Conservation (phyloP, 139 green algal species). For the Chlorella sorokiniana region DNA sequence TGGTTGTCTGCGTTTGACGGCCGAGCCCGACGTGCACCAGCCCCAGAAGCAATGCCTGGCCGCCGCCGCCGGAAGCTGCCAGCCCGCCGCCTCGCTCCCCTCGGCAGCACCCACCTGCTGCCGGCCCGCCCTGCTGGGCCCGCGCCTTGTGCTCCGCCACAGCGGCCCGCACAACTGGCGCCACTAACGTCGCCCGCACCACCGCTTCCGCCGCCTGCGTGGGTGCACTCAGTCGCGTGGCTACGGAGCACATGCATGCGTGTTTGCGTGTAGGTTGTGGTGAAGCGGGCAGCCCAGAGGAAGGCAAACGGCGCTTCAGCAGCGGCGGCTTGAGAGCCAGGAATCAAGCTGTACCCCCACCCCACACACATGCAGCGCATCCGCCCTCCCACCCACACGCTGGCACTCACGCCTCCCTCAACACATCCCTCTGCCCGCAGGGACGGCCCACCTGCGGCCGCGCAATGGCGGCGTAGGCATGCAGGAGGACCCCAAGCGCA, state of each 20-base stretch:
- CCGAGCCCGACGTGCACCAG: no score
- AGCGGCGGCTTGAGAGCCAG: no score
- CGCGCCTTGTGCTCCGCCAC: constrained; percentile 15
- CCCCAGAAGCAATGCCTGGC: no score
- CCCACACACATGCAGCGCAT: background rate
- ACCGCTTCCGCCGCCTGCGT: constrained; percentile 40
- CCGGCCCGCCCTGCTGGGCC: background rate
- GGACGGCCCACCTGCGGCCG: constrained; percentile 1
- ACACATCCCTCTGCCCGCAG: background rate
- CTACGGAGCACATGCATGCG: background rate
- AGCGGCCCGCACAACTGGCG: constrained; percentile 62
- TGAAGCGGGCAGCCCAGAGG: background rate
- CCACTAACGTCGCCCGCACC: constrained; percentile 67
- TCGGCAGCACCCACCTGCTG: background rate
- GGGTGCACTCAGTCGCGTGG: background rate
- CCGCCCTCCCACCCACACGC: background rate
- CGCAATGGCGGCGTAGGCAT: constrained; percentile 79
- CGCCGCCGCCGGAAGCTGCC: no score
- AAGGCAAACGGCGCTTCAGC: no score
- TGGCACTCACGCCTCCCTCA: background rate
- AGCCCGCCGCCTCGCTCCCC: no score
- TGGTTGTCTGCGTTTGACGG: no score
- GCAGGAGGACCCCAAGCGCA: constrained; percentile 73
- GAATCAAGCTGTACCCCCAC: no score
- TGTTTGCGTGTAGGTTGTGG: background rate